Percentiles rank a stretch among this genome's conserved stretches.
phyloP scores from a whole-genome alignment of 345 rosid genomes.

The Pugionium cornutum region DNA sequence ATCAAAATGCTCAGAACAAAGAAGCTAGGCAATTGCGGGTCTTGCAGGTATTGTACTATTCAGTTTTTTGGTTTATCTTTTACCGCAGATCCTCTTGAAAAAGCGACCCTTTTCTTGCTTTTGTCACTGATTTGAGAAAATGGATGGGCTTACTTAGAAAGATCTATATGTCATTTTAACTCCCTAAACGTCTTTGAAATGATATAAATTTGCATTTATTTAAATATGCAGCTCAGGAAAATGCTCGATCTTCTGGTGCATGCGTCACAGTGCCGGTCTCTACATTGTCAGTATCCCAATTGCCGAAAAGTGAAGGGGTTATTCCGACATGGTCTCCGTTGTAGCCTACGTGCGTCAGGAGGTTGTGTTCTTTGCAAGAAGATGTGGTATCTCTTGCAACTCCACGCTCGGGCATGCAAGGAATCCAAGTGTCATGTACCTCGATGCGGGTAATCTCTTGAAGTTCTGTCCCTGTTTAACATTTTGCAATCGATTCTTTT shows the following conservation, averaged over 20 bases:
- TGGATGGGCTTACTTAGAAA: background rate
- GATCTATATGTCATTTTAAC: conserved; percentile 12
- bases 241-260: conserved; percentile 99
- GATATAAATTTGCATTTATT: background rate
- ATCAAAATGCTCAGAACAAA: conserved; percentile 93
- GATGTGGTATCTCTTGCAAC: conserved; percentile 99
- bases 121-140: conserved; percentile 11
- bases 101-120: conserved; percentile 7
- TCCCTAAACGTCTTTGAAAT: background rate
- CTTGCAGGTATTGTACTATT: conserved; percentile 54
- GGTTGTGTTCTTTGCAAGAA: conserved; percentile 93
- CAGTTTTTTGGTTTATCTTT: background rate
- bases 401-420: conserved; percentile 98
- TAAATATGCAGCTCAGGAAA: conserved; percentile 69
- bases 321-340: conserved; percentile 89
- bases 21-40: conserved; percentile 95
- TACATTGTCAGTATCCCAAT: conserved; percentile 86
- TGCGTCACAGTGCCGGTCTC: conserved; percentile 86
- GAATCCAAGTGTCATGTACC: conserved; percentile 93
- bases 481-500: conserved; percentile 6
- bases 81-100: background rate
- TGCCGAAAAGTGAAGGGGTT: conserved; percentile 98
- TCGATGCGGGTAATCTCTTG: conserved; percentile 76
- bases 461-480: conserved; percentile 3
- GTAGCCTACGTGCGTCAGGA: conserved; percentile 86